Evolutionary conservation across 345 rosid species (phyloP).

Genomic region (Eucalyptus sideroxylon): DNA sequence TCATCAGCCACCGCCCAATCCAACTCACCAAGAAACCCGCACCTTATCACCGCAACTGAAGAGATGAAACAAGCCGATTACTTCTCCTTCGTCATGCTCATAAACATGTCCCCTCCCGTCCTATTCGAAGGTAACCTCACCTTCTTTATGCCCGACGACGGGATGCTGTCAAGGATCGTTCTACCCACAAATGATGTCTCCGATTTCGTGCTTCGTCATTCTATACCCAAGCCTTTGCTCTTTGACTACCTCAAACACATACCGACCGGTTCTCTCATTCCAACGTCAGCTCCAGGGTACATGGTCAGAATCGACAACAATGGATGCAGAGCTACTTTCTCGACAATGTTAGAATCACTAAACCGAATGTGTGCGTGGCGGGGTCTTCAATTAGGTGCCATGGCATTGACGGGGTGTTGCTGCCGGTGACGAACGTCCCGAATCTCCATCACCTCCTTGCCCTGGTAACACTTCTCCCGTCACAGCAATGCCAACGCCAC

Average conservation of each 20-base stretch:
- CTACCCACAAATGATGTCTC: constrained; percentile 12
- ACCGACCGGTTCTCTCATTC: constrained; percentile 51
- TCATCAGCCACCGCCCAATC: constrained; percentile 1
- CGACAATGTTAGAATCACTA: constrained; percentile 46
- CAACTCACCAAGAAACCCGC: constrained; percentile 8
- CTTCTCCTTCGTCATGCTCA: constrained; percentile 60
- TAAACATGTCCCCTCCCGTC: constrained; percentile 41
- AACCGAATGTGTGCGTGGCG: constrained; percentile 50
- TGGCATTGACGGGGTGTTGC: constrained; percentile 52
- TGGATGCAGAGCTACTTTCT: constrained; percentile 38
- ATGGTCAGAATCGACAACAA: constrained; percentile 30
- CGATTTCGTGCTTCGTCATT: constrained; percentile 60
- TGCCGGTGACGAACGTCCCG: background rate
- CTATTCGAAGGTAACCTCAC: constrained; percentile 26
- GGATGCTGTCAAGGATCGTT: constrained; percentile 20
- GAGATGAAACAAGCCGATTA: constrained; percentile 74
- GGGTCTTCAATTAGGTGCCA: constrained; percentile 68
- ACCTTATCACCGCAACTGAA: constrained; percentile 30
- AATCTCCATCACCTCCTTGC: constrained; percentile 9
- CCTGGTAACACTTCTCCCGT: background rate
- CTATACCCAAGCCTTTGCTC: constrained; percentile 57
- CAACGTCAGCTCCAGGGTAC: constrained; percentile 36
- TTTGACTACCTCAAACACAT: constrained; percentile 46
- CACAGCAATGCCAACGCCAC: background rate
- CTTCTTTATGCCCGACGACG: constrained; percentile 74